Evolutionary conservation across 2,329 filamentous ascomycete species (phyloP).

Genomic region (Dothistroma pini): DNA sequence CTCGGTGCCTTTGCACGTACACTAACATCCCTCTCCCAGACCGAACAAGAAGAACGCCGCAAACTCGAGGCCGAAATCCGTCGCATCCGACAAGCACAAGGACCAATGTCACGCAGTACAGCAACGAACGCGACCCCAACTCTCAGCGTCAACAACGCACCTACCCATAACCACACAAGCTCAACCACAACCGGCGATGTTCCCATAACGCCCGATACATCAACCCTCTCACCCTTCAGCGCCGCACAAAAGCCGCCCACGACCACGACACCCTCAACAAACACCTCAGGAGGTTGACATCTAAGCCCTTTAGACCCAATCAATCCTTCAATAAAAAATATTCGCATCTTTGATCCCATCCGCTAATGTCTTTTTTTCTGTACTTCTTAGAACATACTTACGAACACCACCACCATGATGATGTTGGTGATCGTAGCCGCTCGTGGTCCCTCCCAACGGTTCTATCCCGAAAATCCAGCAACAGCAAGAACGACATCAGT

Average conservation of each 20-base stretch:
- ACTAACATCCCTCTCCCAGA: conserved; percentile 44
- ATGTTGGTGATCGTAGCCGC: background rate
- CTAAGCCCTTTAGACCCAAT: conserved; percentile 10
- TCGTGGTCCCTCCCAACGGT: conserved; percentile 1
- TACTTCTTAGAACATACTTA: conserved; percentile 4
- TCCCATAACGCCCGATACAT: conserved; percentile 10
- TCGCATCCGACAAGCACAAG: conserved; percentile 44
- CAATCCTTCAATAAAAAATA: conserved; percentile 5
- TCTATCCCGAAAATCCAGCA: background rate
- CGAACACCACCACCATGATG: background rate
- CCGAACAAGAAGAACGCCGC: conserved; percentile 67
- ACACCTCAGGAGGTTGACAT: conserved; percentile 7
- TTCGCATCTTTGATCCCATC: conserved; percentile 8
- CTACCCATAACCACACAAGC: background rate
- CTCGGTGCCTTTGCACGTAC: conserved; percentile 11
- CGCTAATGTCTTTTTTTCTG: conserved; percentile 11
- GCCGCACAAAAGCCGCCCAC: background rate
- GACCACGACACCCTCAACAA: background rate
- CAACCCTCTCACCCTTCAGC: conserved; percentile 2
- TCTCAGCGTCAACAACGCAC: background rate
- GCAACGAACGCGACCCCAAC: background rate
- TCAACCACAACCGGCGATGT: background rate
- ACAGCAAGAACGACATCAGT: background rate
- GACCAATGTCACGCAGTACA: conserved; percentile 12
- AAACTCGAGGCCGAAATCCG: conserved; percentile 63